Base-by-base conservation (phyloP, 1,284 basidiomycete species). In the Rhodotorula sp. region DNA sequence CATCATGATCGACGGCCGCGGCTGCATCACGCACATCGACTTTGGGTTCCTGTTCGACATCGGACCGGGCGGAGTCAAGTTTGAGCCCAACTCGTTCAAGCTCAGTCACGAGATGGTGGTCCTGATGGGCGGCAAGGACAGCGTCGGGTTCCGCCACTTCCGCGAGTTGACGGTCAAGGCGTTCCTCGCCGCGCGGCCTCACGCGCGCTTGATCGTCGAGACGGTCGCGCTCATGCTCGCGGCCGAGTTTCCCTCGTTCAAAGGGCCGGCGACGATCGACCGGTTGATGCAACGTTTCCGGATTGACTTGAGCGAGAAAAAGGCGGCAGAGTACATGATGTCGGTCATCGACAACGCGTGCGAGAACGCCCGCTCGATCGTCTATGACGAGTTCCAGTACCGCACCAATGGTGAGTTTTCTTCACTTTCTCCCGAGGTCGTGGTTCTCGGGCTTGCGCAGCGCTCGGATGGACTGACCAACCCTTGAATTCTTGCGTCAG, bases 31-130 rank as follows among this genome's bases (percentile, higher is more conserved):
- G 6, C 95, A 99, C 80, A 89, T 98, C 75, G 95, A 99, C 82
- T 99, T 99, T 79, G 97, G 95, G 1, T 99, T 99, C 85, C 82
- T 98, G 68, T 98, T 98, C 79, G 95, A 98, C 81, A 99, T 98
- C 86, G 95, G 59, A 18, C 58, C 60, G 16, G 65, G 66, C 23
- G 93, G 94, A 73, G 90, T 98, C 81, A 97, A 97, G 85, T 97
- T 97, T 79, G 95, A 97, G 80, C 94, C 95, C 0, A 90, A 87
- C 80, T 95, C 92, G 23, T 99, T 99, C 88, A 99, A 99, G 84
- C 86, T 99, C 48, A 95, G 92, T 71, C 92, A 94, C 80, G 97
- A 99, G 80, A 99, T 99, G 95, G 90, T 99, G 26, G 86, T 90
- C 19, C 85, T 99, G 47, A 99, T 99, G 97, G 97, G 97, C 61